Evolutionary conservation across 208 protist genomes (phyloP).

Genomic region (Angomonas deanei): DNA sequence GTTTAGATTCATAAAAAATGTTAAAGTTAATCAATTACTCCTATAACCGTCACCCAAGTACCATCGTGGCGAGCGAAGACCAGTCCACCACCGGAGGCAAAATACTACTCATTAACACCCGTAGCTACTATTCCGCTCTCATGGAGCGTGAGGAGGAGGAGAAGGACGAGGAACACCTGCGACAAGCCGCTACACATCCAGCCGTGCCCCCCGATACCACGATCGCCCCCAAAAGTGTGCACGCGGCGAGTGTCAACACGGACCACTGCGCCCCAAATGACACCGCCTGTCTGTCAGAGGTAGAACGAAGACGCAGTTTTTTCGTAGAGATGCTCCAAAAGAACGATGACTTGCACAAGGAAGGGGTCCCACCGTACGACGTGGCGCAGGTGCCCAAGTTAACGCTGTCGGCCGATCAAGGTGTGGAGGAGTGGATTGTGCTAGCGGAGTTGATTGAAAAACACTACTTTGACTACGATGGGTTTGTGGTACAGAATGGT

Average conservation of each 20-base stretch:
- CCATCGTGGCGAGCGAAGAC: slow-evolving; percentile 20
- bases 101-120: slow-evolving; percentile 71
- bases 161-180: background rate
- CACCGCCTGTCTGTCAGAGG: background rate
- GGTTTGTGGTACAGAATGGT: slow-evolving; percentile 97
- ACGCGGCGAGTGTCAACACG: background rate
- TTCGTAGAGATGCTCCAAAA: slow-evolving; percentile 41
- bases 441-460: background rate
- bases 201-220: background rate
- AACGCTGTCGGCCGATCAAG: slow-evolving; percentile 65
- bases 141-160: slow-evolving; percentile 14
- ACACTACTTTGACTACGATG: slow-evolving; percentile 88
- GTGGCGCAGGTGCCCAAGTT: slow-evolving; percentile 41
- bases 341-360: slow-evolving; percentile 59
- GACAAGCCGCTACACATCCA: background rate
- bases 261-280: background rate
- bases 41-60: slow-evolving; percentile 4
- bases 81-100: slow-evolving; percentile 12
- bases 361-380: slow-evolving; percentile 49
- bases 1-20: background rate
- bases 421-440: slow-evolving; percentile 19
- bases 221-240: background rate
- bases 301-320: slow-evolving; percentile 13
- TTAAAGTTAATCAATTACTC: slow-evolving; percentile 21
- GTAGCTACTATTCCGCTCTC: slow-evolving; percentile 35